phyloP scores from a whole-genome alignment of 75 land plant species.

The Adiantum capillusveneris region DNA sequence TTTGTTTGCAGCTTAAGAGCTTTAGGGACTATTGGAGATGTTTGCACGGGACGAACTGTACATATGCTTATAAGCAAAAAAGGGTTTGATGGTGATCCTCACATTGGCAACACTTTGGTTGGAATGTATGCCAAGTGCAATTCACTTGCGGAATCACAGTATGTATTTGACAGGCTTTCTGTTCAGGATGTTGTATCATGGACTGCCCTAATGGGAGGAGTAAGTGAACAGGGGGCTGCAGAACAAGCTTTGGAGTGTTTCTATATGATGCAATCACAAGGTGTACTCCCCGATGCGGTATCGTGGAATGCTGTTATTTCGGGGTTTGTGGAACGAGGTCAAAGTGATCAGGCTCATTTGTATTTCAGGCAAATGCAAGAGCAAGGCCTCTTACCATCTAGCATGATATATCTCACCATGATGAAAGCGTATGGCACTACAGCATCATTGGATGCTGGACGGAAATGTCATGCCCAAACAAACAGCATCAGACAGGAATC shows the following conservation, averaged over 20 bases:
- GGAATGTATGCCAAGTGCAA: slow-evolving; percentile 45
- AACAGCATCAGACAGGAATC: neutral
- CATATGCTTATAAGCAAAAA: slow-evolving; percentile 10
- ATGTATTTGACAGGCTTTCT: slow-evolving; percentile 14
- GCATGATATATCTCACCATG: neutral
- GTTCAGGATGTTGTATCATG: slow-evolving; percentile 20
- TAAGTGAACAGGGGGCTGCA: slow-evolving; percentile 12
- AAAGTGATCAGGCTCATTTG: neutral
- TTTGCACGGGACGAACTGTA: slow-evolving; percentile 3
- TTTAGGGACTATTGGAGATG: no score
- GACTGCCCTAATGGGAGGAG: slow-evolving; percentile 39
- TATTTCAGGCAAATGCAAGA: slow-evolving; percentile 1
- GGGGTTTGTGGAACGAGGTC: neutral
- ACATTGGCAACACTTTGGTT: slow-evolving; percentile 22
- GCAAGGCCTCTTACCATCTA: neutral
- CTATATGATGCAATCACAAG: slow-evolving; percentile 7
- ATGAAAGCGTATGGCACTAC: neutral
- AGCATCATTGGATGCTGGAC: neutral
- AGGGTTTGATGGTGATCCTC: slow-evolving; percentile 5
- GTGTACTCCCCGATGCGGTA: slow-evolving; percentile 10
- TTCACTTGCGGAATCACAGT: slow-evolving; percentile 23
- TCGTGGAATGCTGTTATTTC: slow-evolving; percentile 1
- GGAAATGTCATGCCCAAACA: neutral
- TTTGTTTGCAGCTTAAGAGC: slow-evolving; percentile 24
- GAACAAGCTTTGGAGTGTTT: slow-evolving; percentile 13